A percentile compares a stretch with the other conserved stretches of the same genome.
Evolutionary conservation across 768 basidiomycete genomes (phyloP).

Genomic region (Pleurotus citrinopileatus): DNA sequence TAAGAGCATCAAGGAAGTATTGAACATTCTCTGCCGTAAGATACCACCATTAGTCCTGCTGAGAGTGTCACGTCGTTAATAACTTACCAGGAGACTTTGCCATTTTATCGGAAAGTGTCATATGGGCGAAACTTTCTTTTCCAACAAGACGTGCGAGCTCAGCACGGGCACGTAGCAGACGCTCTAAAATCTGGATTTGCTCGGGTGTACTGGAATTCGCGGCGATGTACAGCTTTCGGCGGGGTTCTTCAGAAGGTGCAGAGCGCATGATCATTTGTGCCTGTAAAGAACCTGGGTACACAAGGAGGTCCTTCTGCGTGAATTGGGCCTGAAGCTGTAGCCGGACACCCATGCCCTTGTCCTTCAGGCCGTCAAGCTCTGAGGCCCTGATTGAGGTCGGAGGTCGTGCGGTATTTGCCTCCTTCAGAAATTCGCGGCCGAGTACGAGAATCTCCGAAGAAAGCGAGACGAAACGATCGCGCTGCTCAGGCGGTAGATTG

Average conservation of each 20-base stretch:
- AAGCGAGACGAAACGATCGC: conserved; percentile 81
- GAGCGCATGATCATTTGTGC: conserved; percentile 93
- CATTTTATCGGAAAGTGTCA: conserved; percentile 94
- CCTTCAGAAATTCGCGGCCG: conserved; percentile 81
- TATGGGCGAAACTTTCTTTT: conserved; percentile 79
- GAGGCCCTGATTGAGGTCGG: conserved; percentile 67
- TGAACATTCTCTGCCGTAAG: conserved; percentile 75
- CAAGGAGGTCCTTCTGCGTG: conserved; percentile 69
- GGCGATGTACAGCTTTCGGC: conserved; percentile 80
- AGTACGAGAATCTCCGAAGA: conserved; percentile 88
- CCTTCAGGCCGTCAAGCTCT: conserved; percentile 71
- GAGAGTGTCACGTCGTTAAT: neutral
- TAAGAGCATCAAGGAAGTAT: conserved; percentile 79
- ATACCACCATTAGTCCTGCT: neutral
- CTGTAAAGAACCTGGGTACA: conserved; percentile 86
- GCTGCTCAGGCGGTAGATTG: conserved; percentile 73
- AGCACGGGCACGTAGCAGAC: conserved; percentile 70
- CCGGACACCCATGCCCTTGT: conserved; percentile 72
- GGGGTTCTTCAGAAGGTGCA: conserved; percentile 79
- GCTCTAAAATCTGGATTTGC: conserved; percentile 77
- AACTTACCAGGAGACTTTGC: conserved; percentile 83
- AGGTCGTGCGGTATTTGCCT: conserved; percentile 57
- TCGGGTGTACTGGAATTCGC: conserved; percentile 71
- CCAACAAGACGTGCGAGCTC: conserved; percentile 86
- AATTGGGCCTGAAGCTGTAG: conserved; percentile 74